phyloP scores from a whole-genome alignment of 83 land plant genomes.

The Diphasiastrum complanatum region DNA sequence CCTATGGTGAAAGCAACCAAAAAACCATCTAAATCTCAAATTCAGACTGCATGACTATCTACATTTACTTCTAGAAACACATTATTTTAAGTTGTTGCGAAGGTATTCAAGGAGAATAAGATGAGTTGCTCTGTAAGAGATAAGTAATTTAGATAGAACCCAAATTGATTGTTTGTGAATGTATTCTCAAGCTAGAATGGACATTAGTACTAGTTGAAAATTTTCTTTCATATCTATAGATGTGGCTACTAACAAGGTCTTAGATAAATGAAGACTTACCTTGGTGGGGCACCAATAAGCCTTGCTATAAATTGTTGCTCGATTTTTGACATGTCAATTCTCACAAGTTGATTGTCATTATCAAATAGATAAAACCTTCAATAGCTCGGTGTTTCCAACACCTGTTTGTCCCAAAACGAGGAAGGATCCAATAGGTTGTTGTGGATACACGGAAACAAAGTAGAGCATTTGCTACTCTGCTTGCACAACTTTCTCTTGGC shows the following conservation, averaged over 20 bases:
- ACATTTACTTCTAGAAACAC: no score
- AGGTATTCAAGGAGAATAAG: neutral
- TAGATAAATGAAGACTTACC: conserved; percentile 32
- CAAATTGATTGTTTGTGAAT: no score
- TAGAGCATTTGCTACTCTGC: no score
- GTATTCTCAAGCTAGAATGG: no score
- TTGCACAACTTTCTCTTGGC: no score
- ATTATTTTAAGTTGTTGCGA: no score
- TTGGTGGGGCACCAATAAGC: conserved; percentile 80
- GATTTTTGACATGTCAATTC: conserved; percentile 78
- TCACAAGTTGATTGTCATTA: conserved; percentile 65
- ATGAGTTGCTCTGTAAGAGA: neutral
- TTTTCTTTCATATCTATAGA: no score
- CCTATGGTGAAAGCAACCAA: conserved; percentile 5
- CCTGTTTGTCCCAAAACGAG: conserved; percentile 81
- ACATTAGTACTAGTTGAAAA: no score
- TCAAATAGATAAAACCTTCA: conserved; percentile 78
- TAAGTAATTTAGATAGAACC: neutral
- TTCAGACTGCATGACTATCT: no score
- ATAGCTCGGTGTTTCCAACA: conserved; percentile 83
- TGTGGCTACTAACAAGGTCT: neutral
- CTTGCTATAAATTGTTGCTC: conserved; percentile 71
- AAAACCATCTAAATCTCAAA: no score
- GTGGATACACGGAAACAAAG: no score
- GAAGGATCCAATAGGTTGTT: conserved; percentile 93